Base-by-base conservation (phyloP, 495 filamentous ascomycete genomes). In the Pyrenula massariospora region DNA sequence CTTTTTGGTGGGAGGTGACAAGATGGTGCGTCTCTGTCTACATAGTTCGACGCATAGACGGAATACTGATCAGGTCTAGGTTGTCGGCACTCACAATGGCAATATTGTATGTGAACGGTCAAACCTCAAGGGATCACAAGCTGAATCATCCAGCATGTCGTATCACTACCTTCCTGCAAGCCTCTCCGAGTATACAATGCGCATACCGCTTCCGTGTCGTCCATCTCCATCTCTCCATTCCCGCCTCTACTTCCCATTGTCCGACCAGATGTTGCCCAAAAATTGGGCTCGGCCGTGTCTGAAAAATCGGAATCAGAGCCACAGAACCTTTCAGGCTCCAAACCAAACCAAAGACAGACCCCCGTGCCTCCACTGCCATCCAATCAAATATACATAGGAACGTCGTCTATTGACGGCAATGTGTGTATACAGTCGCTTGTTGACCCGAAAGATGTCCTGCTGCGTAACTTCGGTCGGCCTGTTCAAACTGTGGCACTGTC, bases 61-160 rank as follows among this genome's bases (percentile, higher is more conserved):
- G 50, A 64, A 58, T 70, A 53, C 50, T 54, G 36, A 36, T 25
- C 2, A 12, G 62, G 47, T 61, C 24, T 70, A 94, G 89, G 86
- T 97, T 56, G 74, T 94, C 59, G 93, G 93, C 60, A 96, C 94
- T 2, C 93, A 98, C 69, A 96, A 95, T 71, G 93, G 93, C 60
- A 95, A 93, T 63, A 89, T 97, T 62, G 91, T 95, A 77, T 80
- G 87, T 75, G 57, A n/a, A 22, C 49, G 52, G 47, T 10, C 48
- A 31, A 24, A 54, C 52, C 19, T 58, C 31, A 5, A 56, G 47
- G 55, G 56, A 55, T 55, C 49, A 70, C 60, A 56, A 62, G 22
- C 60, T 52, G 10, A 53, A 22, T 23, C 10, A 22, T 58, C 31
- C 59, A 95, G 91, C 87, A 97, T 77, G 85, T 95, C 36, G 68